phyloP scores from a whole-genome alignment of 176 grass and related monocot species.

The Paspalum notatum region DNA sequence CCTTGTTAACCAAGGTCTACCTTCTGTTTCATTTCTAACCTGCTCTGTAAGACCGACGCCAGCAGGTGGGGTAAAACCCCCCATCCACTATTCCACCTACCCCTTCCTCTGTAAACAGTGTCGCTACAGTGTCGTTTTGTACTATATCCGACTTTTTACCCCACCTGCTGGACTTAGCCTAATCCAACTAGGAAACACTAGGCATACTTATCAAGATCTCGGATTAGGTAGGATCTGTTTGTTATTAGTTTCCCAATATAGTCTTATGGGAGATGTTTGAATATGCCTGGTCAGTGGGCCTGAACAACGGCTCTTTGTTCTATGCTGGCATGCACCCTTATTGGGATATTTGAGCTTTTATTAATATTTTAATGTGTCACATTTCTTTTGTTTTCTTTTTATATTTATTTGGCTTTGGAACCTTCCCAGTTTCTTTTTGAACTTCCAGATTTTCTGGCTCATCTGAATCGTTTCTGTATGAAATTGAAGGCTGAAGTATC shows the following conservation, averaged over 20 bases:
- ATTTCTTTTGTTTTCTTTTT: neutral
- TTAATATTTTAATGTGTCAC: neutral
- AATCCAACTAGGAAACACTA: neutral
- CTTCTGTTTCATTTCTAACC: neutral
- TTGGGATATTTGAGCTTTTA: neutral
- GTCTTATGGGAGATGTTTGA: neutral
- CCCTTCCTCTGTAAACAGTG: no score
- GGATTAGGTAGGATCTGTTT: neutral
- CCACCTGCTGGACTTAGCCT: no score
- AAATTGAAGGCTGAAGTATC: constrained; percentile 77
- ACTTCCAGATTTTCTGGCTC: neutral
- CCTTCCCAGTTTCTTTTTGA: neutral
- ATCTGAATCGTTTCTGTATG: constrained; percentile 51
- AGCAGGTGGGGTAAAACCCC: no score
- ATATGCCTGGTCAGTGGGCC: neutral
- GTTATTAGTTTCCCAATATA: neutral
- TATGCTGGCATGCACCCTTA: neutral
- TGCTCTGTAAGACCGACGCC: no score
- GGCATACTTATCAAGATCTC: neutral
- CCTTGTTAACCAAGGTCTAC: no score
- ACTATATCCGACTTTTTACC: no score
- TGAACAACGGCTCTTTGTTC: neutral
- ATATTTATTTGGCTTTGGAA: constrained; percentile 31
- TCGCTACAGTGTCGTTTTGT: no score
- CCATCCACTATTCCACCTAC: no score